Base-by-base conservation (phyloP, 2,329 filamentous ascomycete species). In the Penicillium corylophilum region DNA sequence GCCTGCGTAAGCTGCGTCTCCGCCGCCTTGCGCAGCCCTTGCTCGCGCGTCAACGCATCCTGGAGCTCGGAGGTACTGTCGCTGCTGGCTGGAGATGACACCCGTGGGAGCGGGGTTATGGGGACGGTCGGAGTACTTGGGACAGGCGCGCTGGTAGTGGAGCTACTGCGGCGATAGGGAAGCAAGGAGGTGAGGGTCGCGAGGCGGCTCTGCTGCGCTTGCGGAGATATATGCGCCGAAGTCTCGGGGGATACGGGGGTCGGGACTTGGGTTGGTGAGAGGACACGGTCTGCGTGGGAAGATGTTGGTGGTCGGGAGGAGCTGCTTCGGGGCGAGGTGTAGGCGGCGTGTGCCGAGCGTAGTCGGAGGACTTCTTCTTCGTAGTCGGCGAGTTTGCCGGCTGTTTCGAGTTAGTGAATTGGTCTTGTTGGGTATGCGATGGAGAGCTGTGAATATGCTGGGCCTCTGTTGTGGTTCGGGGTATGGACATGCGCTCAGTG, bases 351-450 rank as follows among this genome's bases (percentile, higher is more conserved):
- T 6, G 57, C 45, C 28, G 68, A 60, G 63, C 70, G 71, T 28
- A 85, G 71, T 46, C 72, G 73, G 48, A 76, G 79, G 22, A 85
- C 71, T 64, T 85, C 80, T 57, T 85, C 82, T 74, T 86, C 83
- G 68, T 85, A 85, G 66, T 84, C 80, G 62, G 81, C 81, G 56
- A 84, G 77, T 66, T 76, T 83, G 59, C 79, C 76, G 44, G 77
- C 80, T 81, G 60, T 58, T n/a, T 33, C 16, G 18, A 51, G 51
- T 50, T 39, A 52, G 42, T 29, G 12, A 29, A 24, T 6, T 20
- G 15, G 18, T 9, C 15, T 5, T 9, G 18, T 16, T 18, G n/a
- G 15, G 6, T 9, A 18, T 20, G 16, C 35, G 10, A 22, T 7
- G 18, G 20, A 20, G 16, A 18, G 35, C 13, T 10, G 1, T 20